These are phyloP conservation scores for Globisporangium solare DNA, from an alignment of 352 stramenopile genomes.

Conservation along the genomic window DNA sequence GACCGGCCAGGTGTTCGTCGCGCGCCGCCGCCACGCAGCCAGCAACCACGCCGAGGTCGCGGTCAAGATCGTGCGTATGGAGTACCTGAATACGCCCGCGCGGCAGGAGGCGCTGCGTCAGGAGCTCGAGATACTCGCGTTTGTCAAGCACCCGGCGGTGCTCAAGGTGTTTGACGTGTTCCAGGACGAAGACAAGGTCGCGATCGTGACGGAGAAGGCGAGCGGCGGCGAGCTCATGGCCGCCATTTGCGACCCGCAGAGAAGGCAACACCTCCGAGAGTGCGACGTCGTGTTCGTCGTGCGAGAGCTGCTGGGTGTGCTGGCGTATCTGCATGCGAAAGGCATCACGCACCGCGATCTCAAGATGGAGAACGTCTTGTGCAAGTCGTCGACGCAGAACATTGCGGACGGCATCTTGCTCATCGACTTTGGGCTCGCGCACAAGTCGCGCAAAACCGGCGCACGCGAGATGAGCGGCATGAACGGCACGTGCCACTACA, in stretches of 20 bases:
- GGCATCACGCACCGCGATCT: slow-evolving; percentile 81
- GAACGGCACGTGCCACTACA: slow-evolving; percentile 82
- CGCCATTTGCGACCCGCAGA: slow-evolving; percentile 25
- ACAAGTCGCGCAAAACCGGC: slow-evolving; percentile 33
- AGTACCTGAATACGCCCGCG: slow-evolving; percentile 67
- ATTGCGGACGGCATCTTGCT: slow-evolving; percentile 52
- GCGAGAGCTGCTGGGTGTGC: slow-evolving; percentile 58
- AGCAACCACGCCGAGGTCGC: slow-evolving; percentile 39
- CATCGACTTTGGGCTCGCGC: slow-evolving; percentile 80
- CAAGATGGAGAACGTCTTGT: slow-evolving; percentile 84
- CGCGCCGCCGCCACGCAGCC: slow-evolving; percentile 28
- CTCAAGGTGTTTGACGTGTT: slow-evolving; percentile 65
- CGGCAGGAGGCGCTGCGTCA: slow-evolving; percentile 57
- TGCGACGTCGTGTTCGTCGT: slow-evolving; percentile 61
- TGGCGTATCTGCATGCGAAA: slow-evolving; percentile 61
- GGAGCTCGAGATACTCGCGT: slow-evolving; percentile 58
- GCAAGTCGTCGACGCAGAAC: slow-evolving; percentile 27
- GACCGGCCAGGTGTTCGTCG: slow-evolving; percentile 65
- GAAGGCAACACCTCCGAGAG: slow-evolving; percentile 30
- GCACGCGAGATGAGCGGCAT: slow-evolving; percentile 58
- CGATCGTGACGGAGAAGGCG: slow-evolving; percentile 66
- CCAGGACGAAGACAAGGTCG: slow-evolving; percentile 56
- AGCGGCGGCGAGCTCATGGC: slow-evolving; percentile 59
- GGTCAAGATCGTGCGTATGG: slow-evolving; percentile 60
- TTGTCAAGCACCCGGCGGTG: slow-evolving; percentile 49